These are phyloP conservation scores for Ramalina peruviana DNA, from an alignment of 495 filamentous ascomycete species.

Conservation along the genomic window DNA sequence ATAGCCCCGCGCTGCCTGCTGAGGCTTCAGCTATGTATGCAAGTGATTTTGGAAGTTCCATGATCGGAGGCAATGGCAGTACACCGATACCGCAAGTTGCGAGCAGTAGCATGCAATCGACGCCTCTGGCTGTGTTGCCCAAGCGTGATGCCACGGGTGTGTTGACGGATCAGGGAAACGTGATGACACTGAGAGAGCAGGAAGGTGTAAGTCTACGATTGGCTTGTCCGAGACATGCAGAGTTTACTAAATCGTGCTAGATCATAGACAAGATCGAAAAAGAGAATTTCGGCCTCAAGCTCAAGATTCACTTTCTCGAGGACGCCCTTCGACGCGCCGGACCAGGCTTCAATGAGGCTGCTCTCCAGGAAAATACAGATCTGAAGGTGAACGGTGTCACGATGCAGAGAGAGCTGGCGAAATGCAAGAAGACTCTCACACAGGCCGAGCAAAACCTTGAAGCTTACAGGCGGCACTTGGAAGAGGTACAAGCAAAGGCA, in stretches of 20 bases:
- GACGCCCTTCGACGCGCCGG: conserved; percentile 75
- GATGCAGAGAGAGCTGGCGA: conserved; percentile 71
- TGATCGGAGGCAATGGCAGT: conserved; percentile 36
- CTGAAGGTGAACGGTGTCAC: conserved; percentile 82
- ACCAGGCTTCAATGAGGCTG: conserved; percentile 71
- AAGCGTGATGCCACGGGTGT: conserved; percentile 45
- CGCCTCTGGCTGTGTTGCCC: conserved; percentile 56
- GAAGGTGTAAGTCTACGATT: conserved; percentile 48
- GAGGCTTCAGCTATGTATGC: conserved; percentile 55
- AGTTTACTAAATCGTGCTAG: conserved; percentile 20
- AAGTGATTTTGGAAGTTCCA: conserved; percentile 42
- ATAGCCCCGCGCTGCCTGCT: conserved; percentile 48
- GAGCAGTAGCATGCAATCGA: conserved; percentile 65
- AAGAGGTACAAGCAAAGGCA: conserved; percentile 64
- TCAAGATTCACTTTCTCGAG: conserved; percentile 93
- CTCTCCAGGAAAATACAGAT: conserved; percentile 87
- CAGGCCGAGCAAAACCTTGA: conserved; percentile 72
- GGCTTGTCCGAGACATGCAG: not conserved
- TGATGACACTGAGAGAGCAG: conserved; percentile 81
- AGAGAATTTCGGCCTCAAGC: conserved; percentile 89
- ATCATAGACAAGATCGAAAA: conserved; percentile 91
- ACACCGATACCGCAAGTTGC: conserved; percentile 58
- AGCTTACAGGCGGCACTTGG: conserved; percentile 58
- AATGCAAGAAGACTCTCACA: conserved; percentile 65
- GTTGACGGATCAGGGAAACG: conserved; percentile 66